Base-by-base conservation (phyloP, 441 rosid genomes). In the Populus trichocarpa region DNA sequence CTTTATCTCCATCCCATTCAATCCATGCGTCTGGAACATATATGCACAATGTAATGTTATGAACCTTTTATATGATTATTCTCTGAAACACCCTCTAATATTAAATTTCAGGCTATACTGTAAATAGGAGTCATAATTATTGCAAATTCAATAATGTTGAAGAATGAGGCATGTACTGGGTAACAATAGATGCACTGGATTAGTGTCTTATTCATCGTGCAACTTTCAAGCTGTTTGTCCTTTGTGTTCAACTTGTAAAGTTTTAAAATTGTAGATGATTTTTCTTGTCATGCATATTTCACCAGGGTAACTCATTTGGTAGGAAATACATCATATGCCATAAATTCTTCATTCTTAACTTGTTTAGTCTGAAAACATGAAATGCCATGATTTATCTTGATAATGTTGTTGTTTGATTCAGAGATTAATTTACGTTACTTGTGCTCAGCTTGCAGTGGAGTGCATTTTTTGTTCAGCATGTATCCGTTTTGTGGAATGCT, bases 391-490 rank as follows among this genome's bases (percentile, higher is more conserved):
- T 38, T 77, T 32, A 6, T 33, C 67, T 35, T 70, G 61, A 12
- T 38, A 26, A 65, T 68, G 33, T 38, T 18, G 61, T 78, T 80
- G 65, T 80, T 32, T 79, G 75, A 74, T 81, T 71, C 67, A 46
- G 57, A 74, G 12, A 67, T 79, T 61, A 75, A 71, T 67, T 74
- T 73, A 71, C 71, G 82, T 77, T 80, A 67, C 40, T 7, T 81
- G 82, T 74, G 63, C 70, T 86, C 94, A 96, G 99, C 95, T 97
- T 83, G 99, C 99, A 74, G 99, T 97, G 83, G 99, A 97, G 88
- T 97, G 99, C 88, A 94, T 97, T 79, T 97, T 96, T 91, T 97
- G 99, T 89, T 97, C 98, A 69, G 99, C 99, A 40, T 97, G 99
- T 78, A 97, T 97, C 82, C 98, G 99, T 73, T 97, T 97, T 82